Conservation (phyloP, 1,284 basidiomycete species). For the Boletus subluridellus region DNA sequence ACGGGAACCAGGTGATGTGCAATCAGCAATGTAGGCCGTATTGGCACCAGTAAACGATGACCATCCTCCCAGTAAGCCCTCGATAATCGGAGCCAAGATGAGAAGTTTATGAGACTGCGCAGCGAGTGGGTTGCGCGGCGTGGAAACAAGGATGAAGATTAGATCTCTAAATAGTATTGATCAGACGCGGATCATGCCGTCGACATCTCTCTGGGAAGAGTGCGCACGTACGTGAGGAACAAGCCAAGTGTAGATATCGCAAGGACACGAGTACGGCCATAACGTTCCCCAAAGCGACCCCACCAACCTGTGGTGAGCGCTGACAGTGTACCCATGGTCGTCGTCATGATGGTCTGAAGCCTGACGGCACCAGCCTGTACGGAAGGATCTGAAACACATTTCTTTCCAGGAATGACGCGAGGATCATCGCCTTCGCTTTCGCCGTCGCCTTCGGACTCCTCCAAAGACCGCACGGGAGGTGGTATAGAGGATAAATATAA, state of each 20-base stretch:
- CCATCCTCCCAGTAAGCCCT: constrained; percentile 86
- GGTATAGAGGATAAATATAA: constrained; percentile 11
- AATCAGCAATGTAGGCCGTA: constrained; percentile 83
- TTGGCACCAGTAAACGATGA: constrained; percentile 74
- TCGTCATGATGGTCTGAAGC: constrained; percentile 68
- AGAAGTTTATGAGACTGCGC: constrained; percentile 70
- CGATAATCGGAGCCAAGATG: constrained; percentile 76
- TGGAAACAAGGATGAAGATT: constrained; percentile 74
- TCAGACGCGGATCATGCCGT: constrained; percentile 11
- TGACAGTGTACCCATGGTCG: constrained; percentile 76
- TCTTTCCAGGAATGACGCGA: constrained; percentile 46
- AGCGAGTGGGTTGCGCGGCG: constrained; percentile 60
- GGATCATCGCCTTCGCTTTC: constrained; percentile 44
- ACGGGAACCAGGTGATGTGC: constrained; percentile 79
- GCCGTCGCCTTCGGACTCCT: constrained; percentile 22
- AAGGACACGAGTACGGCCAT: constrained; percentile 76
- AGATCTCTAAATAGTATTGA: constrained; percentile 53
- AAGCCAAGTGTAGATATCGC: constrained; percentile 68
- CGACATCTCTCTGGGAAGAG: background rate
- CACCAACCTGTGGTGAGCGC: constrained; percentile 87
- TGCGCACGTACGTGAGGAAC: constrained; percentile 62
- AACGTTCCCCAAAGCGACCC: constrained; percentile 76
- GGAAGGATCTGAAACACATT: constrained; percentile 58
- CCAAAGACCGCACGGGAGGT: constrained; percentile 2
- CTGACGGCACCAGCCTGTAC: constrained; percentile 67